Percentiles rank a stretch among this genome's conserved stretches.
Conservation (phyloP, 2,329 filamentous ascomycete genomes). For the Madurella mycetomatis region DNA sequence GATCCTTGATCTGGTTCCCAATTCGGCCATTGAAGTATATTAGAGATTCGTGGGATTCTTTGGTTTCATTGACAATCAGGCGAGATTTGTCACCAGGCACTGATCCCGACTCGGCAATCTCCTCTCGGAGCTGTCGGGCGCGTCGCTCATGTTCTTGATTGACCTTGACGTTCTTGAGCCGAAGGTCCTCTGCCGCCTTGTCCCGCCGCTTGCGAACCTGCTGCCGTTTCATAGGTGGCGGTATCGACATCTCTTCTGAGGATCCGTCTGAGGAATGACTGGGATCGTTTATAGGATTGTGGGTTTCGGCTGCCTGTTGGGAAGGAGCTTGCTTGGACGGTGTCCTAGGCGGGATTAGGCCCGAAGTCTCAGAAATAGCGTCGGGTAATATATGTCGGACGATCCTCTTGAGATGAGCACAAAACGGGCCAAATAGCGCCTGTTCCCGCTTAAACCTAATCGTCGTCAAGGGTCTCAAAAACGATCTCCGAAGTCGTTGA, state of each 20-base stretch:
- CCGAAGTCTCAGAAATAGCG: not conserved
- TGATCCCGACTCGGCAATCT: conserved; percentile 40
- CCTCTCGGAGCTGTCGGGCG: conserved; percentile 42
- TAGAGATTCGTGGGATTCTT: conserved; percentile 51
- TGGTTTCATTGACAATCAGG: conserved; percentile 64
- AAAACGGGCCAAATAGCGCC: conserved; percentile 20
- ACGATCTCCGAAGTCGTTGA: not conserved
- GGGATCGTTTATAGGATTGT: conserved; percentile 8
- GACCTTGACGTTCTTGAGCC: conserved; percentile 52
- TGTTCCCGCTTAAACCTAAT: conserved; percentile 9
- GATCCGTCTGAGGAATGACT: not conserved
- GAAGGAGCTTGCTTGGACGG: not conserved
- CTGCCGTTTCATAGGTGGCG: conserved; percentile 42
- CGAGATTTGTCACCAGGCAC: conserved; percentile 43
- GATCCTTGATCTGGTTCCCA: conserved; percentile 63
- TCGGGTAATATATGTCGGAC: conserved; percentile 15
- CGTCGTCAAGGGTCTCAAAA: conserved; percentile 2
- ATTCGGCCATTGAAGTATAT: conserved; percentile 64
- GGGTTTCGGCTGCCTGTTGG: not conserved
- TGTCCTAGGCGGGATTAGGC: conserved; percentile 3
- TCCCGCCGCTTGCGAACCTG: conserved; percentile 40
- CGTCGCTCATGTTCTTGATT: conserved; percentile 52
- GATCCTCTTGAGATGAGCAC: conserved; percentile 19
- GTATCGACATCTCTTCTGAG: conserved; percentile 26
- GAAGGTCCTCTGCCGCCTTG: conserved; percentile 47